Conservation (phyloP, 1,139 yeast genomes). For the Groenewaldozyma sp. region DNA sequence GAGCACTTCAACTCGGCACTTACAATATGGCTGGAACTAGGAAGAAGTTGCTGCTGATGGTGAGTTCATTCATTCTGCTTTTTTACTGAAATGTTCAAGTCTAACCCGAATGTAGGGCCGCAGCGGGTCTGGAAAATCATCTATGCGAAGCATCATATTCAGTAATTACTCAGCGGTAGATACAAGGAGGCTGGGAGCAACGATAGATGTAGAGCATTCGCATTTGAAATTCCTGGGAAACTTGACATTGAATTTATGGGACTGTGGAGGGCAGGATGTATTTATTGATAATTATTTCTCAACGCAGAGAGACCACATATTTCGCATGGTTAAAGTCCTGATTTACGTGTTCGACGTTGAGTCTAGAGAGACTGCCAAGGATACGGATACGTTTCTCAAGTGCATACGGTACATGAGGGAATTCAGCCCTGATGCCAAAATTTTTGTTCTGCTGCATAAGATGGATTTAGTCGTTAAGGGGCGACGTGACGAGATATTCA, state of each 20-base stretch:
- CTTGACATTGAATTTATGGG: conserved; percentile 95
- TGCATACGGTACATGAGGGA: conserved; percentile 75
- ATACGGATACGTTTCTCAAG: conserved; percentile 82
- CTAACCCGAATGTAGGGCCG: conserved; percentile 62
- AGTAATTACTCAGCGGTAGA: conserved; percentile 93
- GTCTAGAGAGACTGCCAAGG: conserved; percentile 83
- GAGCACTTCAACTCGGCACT: too few relatives aligned
- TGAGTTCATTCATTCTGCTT: conserved; percentile 17
- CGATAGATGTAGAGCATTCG: conserved; percentile 96
- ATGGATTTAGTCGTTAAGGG: conserved; percentile 92
- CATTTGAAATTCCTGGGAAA: conserved; percentile 87
- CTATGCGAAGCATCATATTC: conserved; percentile 94
- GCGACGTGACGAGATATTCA: conserved; percentile 74
- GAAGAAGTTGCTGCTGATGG: conserved; percentile 47
- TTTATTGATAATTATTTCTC: conserved; percentile 92
- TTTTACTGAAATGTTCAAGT: background rate
- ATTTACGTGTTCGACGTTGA: conserved; percentile 97
- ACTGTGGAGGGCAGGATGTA: conserved; percentile 91
- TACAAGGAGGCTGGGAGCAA: conserved; percentile 90
- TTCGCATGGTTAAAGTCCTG: conserved; percentile 93
- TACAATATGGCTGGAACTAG: conserved; percentile 17
- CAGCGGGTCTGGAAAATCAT: conserved; percentile 93
- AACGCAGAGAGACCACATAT: conserved; percentile 80
- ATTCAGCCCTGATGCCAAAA: conserved; percentile 84
- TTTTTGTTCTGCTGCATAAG: conserved; percentile 85